A percentile compares a stretch with the other conserved stretches of the same genome.
Conservation (phyloP, 257 asterid genomes). For the Ajuga chamaepitys region DNA sequence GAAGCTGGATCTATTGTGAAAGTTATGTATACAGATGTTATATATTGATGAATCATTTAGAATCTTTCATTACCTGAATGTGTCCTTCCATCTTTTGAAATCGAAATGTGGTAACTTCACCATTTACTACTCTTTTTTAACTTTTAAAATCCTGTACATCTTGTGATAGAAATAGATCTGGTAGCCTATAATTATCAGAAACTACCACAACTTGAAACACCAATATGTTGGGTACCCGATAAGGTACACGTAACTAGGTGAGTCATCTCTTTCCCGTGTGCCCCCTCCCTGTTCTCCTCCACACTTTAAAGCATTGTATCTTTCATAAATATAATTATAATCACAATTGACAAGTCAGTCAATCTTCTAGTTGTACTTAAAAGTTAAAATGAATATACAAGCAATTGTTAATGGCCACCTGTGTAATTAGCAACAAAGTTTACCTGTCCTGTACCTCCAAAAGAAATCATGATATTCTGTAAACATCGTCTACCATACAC, state of each 20-base stretch:
- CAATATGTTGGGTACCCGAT: neutral
- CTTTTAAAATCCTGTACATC: neutral
- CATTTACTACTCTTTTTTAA: neutral
- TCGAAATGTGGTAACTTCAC: neutral
- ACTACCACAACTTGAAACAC: neutral
- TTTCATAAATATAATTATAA: neutral
- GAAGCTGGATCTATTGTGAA: constrained; percentile 6
- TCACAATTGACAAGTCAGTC: neutral
- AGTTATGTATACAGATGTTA: neutral
- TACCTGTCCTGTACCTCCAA: neutral
- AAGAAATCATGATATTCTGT: neutral
- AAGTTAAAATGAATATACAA: neutral
- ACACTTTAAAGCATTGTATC: neutral
- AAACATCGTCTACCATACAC: neutral
- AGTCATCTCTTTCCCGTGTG: neutral
- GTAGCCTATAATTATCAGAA: neutral
- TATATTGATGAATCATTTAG: neutral
- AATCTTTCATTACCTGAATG: neutral
- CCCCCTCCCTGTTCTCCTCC: neutral
- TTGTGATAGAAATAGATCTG: neutral
- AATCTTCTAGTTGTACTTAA: neutral
- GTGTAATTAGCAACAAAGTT: neutral
- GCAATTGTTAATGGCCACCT: neutral
- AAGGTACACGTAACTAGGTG: neutral
- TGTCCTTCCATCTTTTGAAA: neutral